Base-by-base conservation (phyloP, 805 yeast species). In the Kazachstania bromeliacearum region DNA sequence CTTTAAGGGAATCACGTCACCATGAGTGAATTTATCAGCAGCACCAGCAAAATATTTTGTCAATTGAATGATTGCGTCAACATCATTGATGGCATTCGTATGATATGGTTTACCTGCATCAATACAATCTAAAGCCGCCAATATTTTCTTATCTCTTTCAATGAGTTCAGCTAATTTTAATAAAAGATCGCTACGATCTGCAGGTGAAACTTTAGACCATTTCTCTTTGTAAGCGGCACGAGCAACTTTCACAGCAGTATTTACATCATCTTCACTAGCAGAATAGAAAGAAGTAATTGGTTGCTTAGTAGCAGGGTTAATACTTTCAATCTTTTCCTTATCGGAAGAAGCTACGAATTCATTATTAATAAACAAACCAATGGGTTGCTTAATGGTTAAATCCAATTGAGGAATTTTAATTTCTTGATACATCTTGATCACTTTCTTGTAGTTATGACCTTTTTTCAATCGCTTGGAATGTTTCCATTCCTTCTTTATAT, bases 1-100 rank as follows among this genome's bases (percentile, higher is more conserved):
- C 34, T 71, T 77, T n/a, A 76, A 65, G 48, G 79, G 81, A 36
- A 78, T 66, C 20, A 75, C 67, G 38, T 69, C 61, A 18, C 89
- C 89, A 41, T 60, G 62, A 23, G 42, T 38, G 43, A 73, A 67
- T 60, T 75, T 72, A 52, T 77, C 80, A 27, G 84, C 80, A 61
- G 73, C 71, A 10, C 88, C 87, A 20, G 85, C 82, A 48, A 72
- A 75, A 51, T 75, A 77, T 45, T 71, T 68, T 56, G 76, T 69
- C 31, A 72, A 70, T 41, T 65, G 68, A 24, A 72, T 67, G 22
- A 74, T 62, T 43, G 72, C 74, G 8, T 65, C 66, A 32, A 82
- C 66, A 51, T 82, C 92, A 31, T 55, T 66, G 29, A 67, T 55
- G 10, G 79, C 69, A 55, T 73, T 71, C 22, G 66, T 52, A 25